These are phyloP conservation scores for Mariannaea sp. DNA, from an alignment of 2,329 filamentous ascomycete species.

Conservation along the genomic window DNA sequence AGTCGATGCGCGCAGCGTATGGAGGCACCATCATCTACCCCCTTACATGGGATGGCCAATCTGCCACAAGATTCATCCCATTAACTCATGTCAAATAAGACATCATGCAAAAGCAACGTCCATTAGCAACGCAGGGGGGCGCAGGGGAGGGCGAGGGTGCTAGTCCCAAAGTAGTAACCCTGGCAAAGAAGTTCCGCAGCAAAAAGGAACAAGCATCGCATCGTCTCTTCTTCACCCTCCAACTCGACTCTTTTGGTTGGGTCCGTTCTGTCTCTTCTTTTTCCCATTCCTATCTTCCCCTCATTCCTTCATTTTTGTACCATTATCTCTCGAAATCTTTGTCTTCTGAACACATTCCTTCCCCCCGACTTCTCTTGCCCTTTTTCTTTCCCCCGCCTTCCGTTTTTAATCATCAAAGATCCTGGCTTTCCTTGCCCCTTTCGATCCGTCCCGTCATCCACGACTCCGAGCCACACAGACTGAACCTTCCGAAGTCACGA, in stretches of 20 bases:
- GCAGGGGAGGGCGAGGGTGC: slow-evolving; percentile 4
- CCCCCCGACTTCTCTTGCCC: slow-evolving; percentile 16
- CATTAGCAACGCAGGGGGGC: background rate
- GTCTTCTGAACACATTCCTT: slow-evolving; percentile 19
- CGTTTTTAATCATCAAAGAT: slow-evolving; percentile 18
- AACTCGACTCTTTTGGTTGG: slow-evolving; percentile 11
- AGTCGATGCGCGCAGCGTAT: too few relatives aligned
- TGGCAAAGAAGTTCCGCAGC: slow-evolving; percentile 5
- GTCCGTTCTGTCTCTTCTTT: slow-evolving; percentile 15
- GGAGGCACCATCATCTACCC: background rate
- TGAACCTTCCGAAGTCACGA: slow-evolving; percentile 33
- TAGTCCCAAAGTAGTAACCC: slow-evolving; percentile 17
- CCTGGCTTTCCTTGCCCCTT: slow-evolving; percentile 24
- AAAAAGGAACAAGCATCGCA: slow-evolving; percentile 26
- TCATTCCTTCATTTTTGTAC: slow-evolving; percentile 28
- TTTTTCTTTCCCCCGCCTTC: slow-evolving; percentile 8
- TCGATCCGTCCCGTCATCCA: slow-evolving; percentile 27
- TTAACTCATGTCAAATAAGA: background rate
- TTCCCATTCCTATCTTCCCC: slow-evolving; percentile 13
- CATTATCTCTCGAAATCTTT: background rate
- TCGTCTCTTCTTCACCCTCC: slow-evolving; percentile 14
- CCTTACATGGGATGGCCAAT: background rate
- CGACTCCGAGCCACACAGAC: slow-evolving; percentile 36
- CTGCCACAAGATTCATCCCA: background rate
- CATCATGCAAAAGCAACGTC: background rate